Conservation (phyloP, 768 basidiomycete species). For the Mycena rosella region DNA sequence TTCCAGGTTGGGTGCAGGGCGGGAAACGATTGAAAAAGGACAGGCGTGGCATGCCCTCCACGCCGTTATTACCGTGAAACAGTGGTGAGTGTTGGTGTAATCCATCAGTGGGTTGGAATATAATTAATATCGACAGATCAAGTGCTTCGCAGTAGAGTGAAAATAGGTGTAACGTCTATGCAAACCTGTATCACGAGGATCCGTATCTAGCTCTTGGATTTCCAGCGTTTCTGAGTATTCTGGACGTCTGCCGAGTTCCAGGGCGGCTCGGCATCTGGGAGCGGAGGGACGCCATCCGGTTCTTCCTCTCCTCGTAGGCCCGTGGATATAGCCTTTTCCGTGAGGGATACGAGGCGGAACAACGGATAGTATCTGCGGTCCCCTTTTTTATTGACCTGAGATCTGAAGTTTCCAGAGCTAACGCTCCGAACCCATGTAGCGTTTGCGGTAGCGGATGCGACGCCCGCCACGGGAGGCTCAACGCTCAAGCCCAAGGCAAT, state of each 20-base stretch:
- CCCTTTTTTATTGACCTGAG: constrained; percentile 38
- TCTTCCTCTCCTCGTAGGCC: constrained; percentile 27
- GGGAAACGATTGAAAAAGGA: neutral
- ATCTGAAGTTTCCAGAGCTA: constrained; percentile 44
- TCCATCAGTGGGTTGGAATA: no score
- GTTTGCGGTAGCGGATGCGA: constrained; percentile 30
- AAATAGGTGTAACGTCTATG: no score
- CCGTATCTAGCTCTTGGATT: constrained; percentile 15
- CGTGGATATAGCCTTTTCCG: constrained; percentile 32
- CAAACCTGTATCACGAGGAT: neutral
- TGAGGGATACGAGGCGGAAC: constrained; percentile 46
- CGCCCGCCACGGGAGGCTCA: constrained; percentile 35
- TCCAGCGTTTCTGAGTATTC: neutral
- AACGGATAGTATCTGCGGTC: constrained; percentile 44
- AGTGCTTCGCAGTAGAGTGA: no score
- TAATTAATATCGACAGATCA: no score
- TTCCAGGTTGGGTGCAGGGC: no score
- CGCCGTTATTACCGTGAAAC: neutral
- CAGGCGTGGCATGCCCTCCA: neutral
- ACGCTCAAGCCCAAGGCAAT: constrained; percentile 45
- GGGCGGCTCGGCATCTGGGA: constrained; percentile 19
- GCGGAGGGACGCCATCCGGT: neutral
- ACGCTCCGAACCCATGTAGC: constrained; percentile 41
- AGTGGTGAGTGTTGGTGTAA: no score
- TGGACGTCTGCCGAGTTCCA: neutral